phyloP scores from a whole-genome alignment of 1,139 yeast genomes.

The Meyerozyma elateridarum region DNA sequence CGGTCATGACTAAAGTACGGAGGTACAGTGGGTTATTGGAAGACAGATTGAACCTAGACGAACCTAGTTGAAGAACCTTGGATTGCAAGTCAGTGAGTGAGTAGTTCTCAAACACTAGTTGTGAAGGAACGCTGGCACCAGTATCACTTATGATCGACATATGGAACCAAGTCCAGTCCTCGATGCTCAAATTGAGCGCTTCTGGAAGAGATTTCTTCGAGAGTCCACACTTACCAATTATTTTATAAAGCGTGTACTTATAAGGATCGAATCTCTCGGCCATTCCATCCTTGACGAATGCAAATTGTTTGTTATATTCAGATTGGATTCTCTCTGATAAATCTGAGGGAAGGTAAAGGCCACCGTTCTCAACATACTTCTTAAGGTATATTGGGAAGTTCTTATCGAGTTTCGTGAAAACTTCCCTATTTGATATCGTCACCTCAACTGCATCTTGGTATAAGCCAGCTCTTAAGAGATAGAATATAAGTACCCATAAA shows the following conservation, averaged over 20 bases:
- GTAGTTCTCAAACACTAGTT: slow-evolving; percentile 67
- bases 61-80: slow-evolving; percentile 67
- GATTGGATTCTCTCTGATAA: slow-evolving; percentile 66
- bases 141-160: slow-evolving; percentile 67
- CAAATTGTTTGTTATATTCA: slow-evolving; percentile 83
- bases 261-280: slow-evolving; percentile 63
- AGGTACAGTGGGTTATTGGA: slow-evolving; percentile 71
- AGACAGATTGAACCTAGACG: slow-evolving; percentile 61
- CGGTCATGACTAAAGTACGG: slow-evolving; percentile 69
- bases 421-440: slow-evolving; percentile 33
- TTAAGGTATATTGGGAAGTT: slow-evolving; percentile 77
- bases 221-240: slow-evolving; percentile 87
- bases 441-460: slow-evolving; percentile 64
- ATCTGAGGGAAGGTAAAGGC: slow-evolving; percentile 50
- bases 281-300: slow-evolving; percentile 47
- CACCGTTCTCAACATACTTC: slow-evolving; percentile 58
- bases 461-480: slow-evolving; percentile 79
- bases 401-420: slow-evolving; percentile 77
- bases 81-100: slow-evolving; percentile 71
- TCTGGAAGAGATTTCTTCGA: slow-evolving; percentile 71
- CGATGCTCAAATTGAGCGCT: slow-evolving; percentile 70
- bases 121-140: slow-evolving; percentile 28
- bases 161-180: slow-evolving; percentile 98
- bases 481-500: slow-evolving; percentile 87
- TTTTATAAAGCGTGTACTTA: slow-evolving; percentile 84